Base-by-base conservation (phyloP, 495 filamentous ascomycete species). In the Neurospora sp. region DNA sequence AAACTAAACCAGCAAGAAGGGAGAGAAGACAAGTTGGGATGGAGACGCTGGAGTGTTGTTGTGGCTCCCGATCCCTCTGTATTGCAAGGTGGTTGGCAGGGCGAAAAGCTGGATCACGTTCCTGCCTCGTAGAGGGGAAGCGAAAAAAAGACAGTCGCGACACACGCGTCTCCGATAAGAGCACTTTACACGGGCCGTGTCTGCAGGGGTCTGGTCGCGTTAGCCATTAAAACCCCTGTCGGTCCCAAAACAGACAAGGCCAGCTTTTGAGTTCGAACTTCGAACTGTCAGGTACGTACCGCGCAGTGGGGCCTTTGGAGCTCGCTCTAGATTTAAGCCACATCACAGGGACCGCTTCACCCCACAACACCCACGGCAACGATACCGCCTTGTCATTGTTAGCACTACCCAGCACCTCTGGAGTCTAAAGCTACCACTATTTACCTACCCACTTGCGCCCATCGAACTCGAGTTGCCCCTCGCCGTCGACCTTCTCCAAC, bases 171-270 rank as follows among this genome's bases (percentile, higher is more conserved):
- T 61, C 69, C 8, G 16, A 10, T 59, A 35, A 71, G 73, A 76
- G 74, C 75, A 79, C 75, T 79, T 77, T 74, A 78, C 74, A 69
- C 72, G 74, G 74, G 41, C 71, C 74, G 75, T 72, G 74, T 72
- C 38, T 22, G 68, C 76, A 73, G 74, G 76, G 74, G 71, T 31
- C 1, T 68, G 7, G 35, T 38, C 27, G 69, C 72, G 69, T 37
- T 6, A 38, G 45, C 20, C 74, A 78, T 78, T 77, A 74, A 75
- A 73, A 27, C 71, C 78, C 76, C 73, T 75, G 77, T 68, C 53
- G 1, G 0, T 16, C 53, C 53, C 53, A 31, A 61, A 61, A 6
- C 20, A 61, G 53, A 61, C 48, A 10, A 31, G 48, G 20, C 20
- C 20, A 27, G 48, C 20, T 59, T 10, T 59, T 31, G 48, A 31